A percentile compares a stretch with the other conserved stretches of the same genome.
Conservation (phyloP, 23 red algal species). For the Gracilaria caudata region DNA sequence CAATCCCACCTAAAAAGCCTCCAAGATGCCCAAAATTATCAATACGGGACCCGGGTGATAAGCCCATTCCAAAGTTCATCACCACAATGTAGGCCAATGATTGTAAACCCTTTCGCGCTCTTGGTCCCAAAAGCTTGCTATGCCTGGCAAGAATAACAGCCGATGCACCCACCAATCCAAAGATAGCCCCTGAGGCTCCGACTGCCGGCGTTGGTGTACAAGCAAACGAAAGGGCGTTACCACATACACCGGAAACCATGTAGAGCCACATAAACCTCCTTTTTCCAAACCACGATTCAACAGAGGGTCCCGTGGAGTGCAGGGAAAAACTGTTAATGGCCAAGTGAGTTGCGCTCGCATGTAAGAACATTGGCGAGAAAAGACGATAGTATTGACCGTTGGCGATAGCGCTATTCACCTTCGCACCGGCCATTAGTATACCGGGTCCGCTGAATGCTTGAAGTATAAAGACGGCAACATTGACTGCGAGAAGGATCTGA, state of each 20-base stretch:
- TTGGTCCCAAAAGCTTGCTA: slow-evolving; percentile 50
- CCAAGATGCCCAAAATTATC: slow-evolving; percentile 98
- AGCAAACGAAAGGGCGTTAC: slow-evolving; percentile 68
- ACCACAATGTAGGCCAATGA: slow-evolving; percentile 73
- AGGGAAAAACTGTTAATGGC: slow-evolving; percentile 79
- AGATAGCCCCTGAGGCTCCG: slow-evolving; percentile 93
- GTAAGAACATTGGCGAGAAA: slow-evolving; percentile 93
- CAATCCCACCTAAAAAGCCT: slow-evolving; percentile 84
- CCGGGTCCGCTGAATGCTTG: slow-evolving; percentile 31
- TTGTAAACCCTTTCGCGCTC: slow-evolving; percentile 52
- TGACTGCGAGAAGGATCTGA: slow-evolving; percentile 61
- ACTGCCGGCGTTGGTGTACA: slow-evolving; percentile 82
- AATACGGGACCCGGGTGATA: slow-evolving; percentile 76
- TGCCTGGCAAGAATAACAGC: slow-evolving; percentile 73
- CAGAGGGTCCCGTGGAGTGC: slow-evolving; percentile 80
- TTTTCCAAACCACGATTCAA: slow-evolving; percentile 87
- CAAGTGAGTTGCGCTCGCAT: slow-evolving; percentile 81
- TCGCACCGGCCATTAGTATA: slow-evolving; percentile 81
- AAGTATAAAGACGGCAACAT: slow-evolving; percentile 58
- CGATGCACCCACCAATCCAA: slow-evolving; percentile 90
- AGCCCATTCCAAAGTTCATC: slow-evolving; percentile 82
- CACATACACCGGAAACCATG: slow-evolving; percentile 75
- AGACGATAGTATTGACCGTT: slow-evolving; percentile 85
- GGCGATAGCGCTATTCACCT: slow-evolving; percentile 87
- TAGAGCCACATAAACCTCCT: slow-evolving; percentile 78